A percentile compares a stretch with the other conserved stretches of the same genome.
Evolutionary conservation across 2,329 filamentous ascomycete genomes (phyloP).

Genomic region (Graphilbum sp.): DNA sequence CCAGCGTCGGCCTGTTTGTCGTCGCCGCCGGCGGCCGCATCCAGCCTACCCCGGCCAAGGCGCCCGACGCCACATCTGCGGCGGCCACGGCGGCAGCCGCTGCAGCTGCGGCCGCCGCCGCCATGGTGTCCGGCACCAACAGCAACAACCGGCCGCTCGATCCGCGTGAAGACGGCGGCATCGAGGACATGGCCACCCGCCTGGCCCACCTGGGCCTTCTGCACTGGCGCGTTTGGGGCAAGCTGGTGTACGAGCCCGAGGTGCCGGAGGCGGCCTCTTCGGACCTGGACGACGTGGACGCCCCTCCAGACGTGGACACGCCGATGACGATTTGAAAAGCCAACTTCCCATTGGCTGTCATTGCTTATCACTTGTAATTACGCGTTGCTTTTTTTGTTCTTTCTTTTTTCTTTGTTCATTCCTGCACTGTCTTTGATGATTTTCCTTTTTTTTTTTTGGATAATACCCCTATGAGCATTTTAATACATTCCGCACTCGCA

Average conservation of each 20-base stretch:
- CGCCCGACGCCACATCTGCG: slow-evolving; percentile 12
- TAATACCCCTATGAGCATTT: neutral
- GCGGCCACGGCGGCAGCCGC: slow-evolving; percentile 14
- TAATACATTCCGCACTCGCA: neutral
- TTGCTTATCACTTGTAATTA: neutral
- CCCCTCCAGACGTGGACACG: neutral
- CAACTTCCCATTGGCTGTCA: no score
- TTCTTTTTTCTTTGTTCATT: no score
- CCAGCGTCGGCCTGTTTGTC: slow-evolving; percentile 36
- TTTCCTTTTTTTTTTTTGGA: neutral
- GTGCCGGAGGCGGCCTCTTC: no score
- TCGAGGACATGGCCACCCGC: slow-evolving; percentile 56
- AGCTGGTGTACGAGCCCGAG: slow-evolving; percentile 45
- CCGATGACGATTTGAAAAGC: slow-evolving; percentile 2
- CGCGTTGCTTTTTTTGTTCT: no score
- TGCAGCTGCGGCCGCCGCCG: slow-evolving; percentile 11
- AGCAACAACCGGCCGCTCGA: slow-evolving; percentile 3
- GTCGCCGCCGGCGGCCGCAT: slow-evolving; percentile 35
- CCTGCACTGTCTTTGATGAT: neutral
- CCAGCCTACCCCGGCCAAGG: slow-evolving; percentile 13
- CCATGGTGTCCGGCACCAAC: neutral
- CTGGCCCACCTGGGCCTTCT: slow-evolving; percentile 71
- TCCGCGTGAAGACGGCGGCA: slow-evolving; percentile 31
- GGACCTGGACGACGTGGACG: no score
- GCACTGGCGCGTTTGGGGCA: slow-evolving; percentile 81